Evolutionary conservation across 768 basidiomycete genomes (phyloP), one percentile per base, ranked within the genome.

Genomic region (Mycena chlorophos): DNA sequence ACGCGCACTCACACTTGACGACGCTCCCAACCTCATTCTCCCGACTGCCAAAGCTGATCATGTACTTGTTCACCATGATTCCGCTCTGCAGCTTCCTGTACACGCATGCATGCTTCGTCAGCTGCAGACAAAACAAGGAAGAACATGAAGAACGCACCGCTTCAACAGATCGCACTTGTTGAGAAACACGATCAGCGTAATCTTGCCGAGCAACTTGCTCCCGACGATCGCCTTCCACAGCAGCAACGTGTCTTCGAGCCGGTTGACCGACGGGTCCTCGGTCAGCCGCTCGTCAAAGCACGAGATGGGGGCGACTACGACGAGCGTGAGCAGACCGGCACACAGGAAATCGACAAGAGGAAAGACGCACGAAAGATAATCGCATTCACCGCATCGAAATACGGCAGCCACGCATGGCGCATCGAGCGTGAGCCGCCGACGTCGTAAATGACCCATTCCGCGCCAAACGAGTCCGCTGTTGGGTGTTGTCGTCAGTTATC

Each of bases 81-180:
- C 67, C 73, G 31, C 82, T 71, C 52, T 68, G 63, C 23, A 74
- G 50, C 30, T 61, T 61, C 38, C 60, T 61, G 23, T 65, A 1
- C 73, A 73, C 5, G 54, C 61, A 13, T 61, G 54, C 19, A 80
- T 71, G 14, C 27, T 38, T 17, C 40, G 13, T 20, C 17, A 10
- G 3, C 22, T 12, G 17, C 26, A 45, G 13, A 45, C 28, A 28
- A 12, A 43, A 28, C 5, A 19, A 3, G 8, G 20, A 29, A 23
- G 26, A 34, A 42, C 34, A 23, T 25, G 14, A 37, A 5, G 13
- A 16, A 49, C 59, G 22, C n/a, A 61, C 62, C 75, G 66, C 56
- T 80, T 73, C 2, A 90, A 70, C 3, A 89, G 66, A 56, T 91
- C 89, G 56, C 81, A 80, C 57, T 91, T 91, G 67, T 91, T 91